Conservation (phyloP, 1,139 yeast genomes). For the Zhuliangozyma blackwelliae region DNA sequence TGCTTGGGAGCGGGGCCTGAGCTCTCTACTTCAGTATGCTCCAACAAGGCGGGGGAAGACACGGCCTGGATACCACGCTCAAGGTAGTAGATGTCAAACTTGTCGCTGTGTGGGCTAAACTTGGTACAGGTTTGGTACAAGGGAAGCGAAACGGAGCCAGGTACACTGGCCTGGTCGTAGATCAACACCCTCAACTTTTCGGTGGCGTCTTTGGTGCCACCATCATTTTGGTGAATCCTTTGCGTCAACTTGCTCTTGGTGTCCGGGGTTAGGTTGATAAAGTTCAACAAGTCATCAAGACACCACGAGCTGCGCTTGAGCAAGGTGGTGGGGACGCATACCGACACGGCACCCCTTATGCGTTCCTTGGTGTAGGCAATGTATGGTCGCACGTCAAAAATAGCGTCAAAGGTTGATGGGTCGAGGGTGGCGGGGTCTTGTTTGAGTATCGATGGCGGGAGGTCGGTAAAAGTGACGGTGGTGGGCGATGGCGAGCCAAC, state of each 20-base stretch:
- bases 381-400: conserved; percentile 38
- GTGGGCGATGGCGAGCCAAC: conserved; percentile 8
- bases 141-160: conserved; percentile 28
- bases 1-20: neutral
- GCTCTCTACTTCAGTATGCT: no score
- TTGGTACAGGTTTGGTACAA: conserved; percentile 41
- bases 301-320: conserved; percentile 33
- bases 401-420: conserved; percentile 10
- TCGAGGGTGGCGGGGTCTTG: conserved; percentile 1
- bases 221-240: conserved; percentile 7
- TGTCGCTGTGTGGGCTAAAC: conserved; percentile 24
- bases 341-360: conserved; percentile 26
- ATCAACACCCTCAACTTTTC: conserved; percentile 34
- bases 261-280: conserved; percentile 20
- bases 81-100: conserved; percentile 29
- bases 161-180: conserved; percentile 42
- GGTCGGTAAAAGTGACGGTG: conserved; percentile 4
- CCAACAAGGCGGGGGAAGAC: neutral
- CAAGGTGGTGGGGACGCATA: conserved; percentile 41
- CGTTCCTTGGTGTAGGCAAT: conserved; percentile 29
- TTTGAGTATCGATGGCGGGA: conserved; percentile 4
- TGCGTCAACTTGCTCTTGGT: conserved; percentile 1
- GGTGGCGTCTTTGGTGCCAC: conserved; percentile 7
- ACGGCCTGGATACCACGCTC: conserved; percentile 32
- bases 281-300: conserved; percentile 26